Evolutionary conservation across 2,329 filamentous ascomycete genomes (phyloP), one percentile per base, ranked within the genome.

Genomic region (Helminthosporium solani): DNA sequence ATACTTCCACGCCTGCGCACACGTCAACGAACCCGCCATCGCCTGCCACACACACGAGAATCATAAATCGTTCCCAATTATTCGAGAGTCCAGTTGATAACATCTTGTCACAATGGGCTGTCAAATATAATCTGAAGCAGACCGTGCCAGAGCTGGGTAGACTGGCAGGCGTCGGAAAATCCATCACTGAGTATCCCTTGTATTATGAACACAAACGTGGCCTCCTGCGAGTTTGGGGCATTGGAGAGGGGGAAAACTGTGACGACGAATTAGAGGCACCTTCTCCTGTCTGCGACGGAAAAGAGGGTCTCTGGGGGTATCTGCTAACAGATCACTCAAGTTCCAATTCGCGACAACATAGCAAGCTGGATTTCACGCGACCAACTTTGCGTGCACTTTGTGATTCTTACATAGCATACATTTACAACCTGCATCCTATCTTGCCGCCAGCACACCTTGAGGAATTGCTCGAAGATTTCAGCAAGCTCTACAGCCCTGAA

Each of bases 51-150:
- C 66, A 64, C 7, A 63, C 64, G 19, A 65, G 67, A 14, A 68
- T 63, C 42, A 60, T 66, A 12, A 58, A 61, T 18, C 54, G 53
- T 30, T 61, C 60, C 27, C 57, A 52, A 31, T 23, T 3, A 11
- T 19, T 15, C 12, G 33, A 41, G 4, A 96, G 91, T 0, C 83
- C 90, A n/a, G 90, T 90, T 1, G 88, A 94, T 40, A 82, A 90
- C 51, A 75, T 97, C n/a, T 73, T 97, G 72, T 77, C 63, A 72
- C 78, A 51, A 64, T 96, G 63, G 83, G 88, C 27, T 44, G 75
- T 58, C 7, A 64, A 66, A 60, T 74, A 76, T 25, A 77, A 78
- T 42, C 77, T 84, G 21, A 80, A 82, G 44, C 81, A 87, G 53
- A 72, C 53, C 7, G 54, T 68, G 12, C 56, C 58, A 5, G 54